Percentiles rank a stretch among this genome's conserved stretches.
These are phyloP conservation scores for Fomitopsis schrenkii DNA, from an alignment of 1,284 basidiomycete species.

Conservation along the genomic window DNA sequence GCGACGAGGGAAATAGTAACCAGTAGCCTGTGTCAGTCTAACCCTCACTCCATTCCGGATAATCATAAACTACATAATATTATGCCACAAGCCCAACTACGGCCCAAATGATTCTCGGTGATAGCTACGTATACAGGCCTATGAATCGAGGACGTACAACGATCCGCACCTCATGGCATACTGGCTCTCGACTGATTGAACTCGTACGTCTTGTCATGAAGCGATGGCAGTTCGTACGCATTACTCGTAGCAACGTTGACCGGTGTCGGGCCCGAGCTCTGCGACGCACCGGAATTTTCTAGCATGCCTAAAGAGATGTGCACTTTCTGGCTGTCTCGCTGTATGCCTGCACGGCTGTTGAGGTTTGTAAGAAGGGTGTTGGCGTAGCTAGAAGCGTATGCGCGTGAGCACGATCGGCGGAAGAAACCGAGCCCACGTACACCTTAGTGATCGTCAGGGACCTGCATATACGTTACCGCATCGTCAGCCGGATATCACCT, in stretches of 20 bases:
- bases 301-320: not conserved
- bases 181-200: too few species aligned
- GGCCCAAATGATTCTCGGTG: too few species aligned
- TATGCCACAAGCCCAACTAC: too few species aligned
- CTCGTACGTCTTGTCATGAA: too few species aligned
- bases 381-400: not conserved
- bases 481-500: not conserved
- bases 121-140: too few species aligned
- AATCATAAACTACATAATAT: too few species aligned
- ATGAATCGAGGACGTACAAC: too few species aligned
- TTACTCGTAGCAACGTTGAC: not conserved
- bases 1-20: too few species aligned
- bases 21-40: too few species aligned
- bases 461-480: not conserved
- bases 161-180: too few species aligned
- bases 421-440: not conserved
- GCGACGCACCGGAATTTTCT: not conserved
- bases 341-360: not conserved
- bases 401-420: not conserved
- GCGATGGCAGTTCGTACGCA: not conserved
- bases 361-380: slow-evolving; percentile 1
- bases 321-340: not conserved
- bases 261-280: too few species aligned
- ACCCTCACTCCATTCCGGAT: too few species aligned
- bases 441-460: not conserved